Evolutionary conservation across 495 filamentous ascomycete species (phyloP).

Genomic region (Neurospora tetrasperma): DNA sequence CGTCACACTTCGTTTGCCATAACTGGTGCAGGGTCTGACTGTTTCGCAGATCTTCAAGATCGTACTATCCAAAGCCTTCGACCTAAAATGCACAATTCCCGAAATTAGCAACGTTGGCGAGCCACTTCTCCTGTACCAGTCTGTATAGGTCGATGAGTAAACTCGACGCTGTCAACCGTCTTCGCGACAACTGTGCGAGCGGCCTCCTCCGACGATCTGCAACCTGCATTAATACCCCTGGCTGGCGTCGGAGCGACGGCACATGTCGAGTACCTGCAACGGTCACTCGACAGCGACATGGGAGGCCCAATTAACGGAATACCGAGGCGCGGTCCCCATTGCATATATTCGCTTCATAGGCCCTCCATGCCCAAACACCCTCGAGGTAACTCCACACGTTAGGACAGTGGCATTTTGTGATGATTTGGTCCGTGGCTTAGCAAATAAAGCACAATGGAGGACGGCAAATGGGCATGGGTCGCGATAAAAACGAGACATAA

Average conservation of each 20-base stretch:
- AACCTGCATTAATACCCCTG: background rate
- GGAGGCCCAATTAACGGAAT: background rate
- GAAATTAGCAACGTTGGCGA: constrained; percentile 97
- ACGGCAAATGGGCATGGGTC: background rate
- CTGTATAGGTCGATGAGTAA: constrained; percentile 12
- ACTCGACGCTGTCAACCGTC: background rate
- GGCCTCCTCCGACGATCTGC: background rate
- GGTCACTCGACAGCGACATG: background rate
- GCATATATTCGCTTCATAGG: background rate
- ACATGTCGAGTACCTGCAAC: background rate
- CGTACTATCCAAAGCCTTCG: constrained; percentile 95
- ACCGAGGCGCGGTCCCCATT: background rate
- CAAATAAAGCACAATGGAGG: background rate
- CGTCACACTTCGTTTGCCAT: constrained; percentile 2
- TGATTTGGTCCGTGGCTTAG: background rate
- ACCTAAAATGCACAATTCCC: constrained; percentile 96
- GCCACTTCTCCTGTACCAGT: constrained; percentile 88
- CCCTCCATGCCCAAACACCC: background rate
- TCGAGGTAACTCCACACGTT: background rate
- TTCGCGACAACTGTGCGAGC: background rate
- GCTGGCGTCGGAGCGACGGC: background rate
- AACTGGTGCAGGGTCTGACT: background rate
- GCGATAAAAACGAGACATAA: background rate
- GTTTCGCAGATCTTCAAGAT: constrained; percentile 90
- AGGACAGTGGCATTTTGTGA: too few relatives aligned